A percentile compares a stretch with the other conserved stretches of the same genome.
These are phyloP conservation scores for Neltuma alba DNA, from an alignment of 306 rosid species.

Conservation along the genomic window DNA sequence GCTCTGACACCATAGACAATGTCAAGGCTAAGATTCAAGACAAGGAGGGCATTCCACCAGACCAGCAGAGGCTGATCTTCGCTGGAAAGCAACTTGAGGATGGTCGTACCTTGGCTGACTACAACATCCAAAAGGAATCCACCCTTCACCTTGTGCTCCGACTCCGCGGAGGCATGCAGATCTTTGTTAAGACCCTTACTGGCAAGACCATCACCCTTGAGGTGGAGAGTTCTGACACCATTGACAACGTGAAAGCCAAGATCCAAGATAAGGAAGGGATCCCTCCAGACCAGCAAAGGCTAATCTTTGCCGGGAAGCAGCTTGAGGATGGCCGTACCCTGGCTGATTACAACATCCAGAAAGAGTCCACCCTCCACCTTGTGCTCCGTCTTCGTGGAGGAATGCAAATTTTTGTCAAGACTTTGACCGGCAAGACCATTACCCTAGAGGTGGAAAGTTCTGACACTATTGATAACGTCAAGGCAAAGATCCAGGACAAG, in stretches of 20 bases:
- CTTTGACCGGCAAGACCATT: slow-evolving; percentile 48
- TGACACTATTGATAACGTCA: slow-evolving; percentile 50
- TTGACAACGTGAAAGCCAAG: not conserved
- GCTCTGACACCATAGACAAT: no score
- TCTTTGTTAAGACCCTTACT: not conserved
- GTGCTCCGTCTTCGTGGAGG: slow-evolving; percentile 53
- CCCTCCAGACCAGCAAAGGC: slow-evolving; percentile 55
- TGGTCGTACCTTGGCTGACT: not conserved
- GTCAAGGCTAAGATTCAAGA: no score
- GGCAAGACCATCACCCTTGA: not conserved
- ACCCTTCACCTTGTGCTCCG: not conserved
- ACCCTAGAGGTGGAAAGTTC: slow-evolving; percentile 55
- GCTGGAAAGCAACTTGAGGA: not conserved
- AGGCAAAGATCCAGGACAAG: slow-evolving; percentile 53
- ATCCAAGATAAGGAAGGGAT: slow-evolving; percentile 38
- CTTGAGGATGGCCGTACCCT: slow-evolving; percentile 51
- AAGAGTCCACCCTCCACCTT: slow-evolving; percentile 50
- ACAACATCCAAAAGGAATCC: not conserved
- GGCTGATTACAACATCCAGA: slow-evolving; percentile 53
- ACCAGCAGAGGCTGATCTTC: not conserved
- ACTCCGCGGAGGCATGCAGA: not conserved
- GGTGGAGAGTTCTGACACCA: not conserved
- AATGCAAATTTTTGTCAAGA: slow-evolving; percentile 54
- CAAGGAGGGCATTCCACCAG: not conserved
- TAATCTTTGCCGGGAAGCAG: slow-evolving; percentile 49